A percentile compares a stretch with the other conserved stretches of the same genome.
Evolutionary conservation across 2,329 filamentous ascomycete species (phyloP).

Genomic region (Fusarium brevicatenulatum): DNA sequence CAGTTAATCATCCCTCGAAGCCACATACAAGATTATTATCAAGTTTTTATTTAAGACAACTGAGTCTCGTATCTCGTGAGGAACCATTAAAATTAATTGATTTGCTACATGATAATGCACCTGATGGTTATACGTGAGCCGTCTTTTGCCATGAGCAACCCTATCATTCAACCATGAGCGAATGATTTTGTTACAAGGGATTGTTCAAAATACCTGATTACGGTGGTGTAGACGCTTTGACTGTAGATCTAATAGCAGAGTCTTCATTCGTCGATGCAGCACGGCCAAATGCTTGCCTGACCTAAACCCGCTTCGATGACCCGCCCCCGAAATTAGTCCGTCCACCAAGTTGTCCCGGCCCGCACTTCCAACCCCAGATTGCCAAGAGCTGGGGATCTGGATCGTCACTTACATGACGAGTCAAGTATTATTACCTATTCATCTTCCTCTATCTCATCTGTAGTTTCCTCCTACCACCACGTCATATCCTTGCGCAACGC

Average conservation of each 20-base stretch:
- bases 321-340: neutral
- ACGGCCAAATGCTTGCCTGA: too few relatives aligned
- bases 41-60: too few relatives aligned
- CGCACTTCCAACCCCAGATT: neutral
- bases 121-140: too few relatives aligned
- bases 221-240: neutral
- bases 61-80: too few relatives aligned
- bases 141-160: too few relatives aligned
- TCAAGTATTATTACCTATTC: neutral
- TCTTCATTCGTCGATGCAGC: neutral
- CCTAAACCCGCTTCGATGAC: too few relatives aligned
- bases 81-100: too few relatives aligned
- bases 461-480: neutral
- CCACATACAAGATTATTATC: too few relatives aligned
- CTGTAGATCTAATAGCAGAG: neutral
- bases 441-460: neutral
- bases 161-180: too few relatives aligned
- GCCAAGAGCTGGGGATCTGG: neutral
- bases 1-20: too few relatives aligned
- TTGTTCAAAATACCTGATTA: accelerated
- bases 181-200: too few relatives aligned
- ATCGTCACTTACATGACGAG: neutral
- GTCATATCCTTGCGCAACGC: neutral
- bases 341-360: neutral
- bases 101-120: too few relatives aligned